Percentiles rank a stretch among this genome's conserved stretches.
These are phyloP conservation scores for Penicillium sp. DNA, from an alignment of 2,329 filamentous ascomycete genomes.

Conservation along the genomic window DNA sequence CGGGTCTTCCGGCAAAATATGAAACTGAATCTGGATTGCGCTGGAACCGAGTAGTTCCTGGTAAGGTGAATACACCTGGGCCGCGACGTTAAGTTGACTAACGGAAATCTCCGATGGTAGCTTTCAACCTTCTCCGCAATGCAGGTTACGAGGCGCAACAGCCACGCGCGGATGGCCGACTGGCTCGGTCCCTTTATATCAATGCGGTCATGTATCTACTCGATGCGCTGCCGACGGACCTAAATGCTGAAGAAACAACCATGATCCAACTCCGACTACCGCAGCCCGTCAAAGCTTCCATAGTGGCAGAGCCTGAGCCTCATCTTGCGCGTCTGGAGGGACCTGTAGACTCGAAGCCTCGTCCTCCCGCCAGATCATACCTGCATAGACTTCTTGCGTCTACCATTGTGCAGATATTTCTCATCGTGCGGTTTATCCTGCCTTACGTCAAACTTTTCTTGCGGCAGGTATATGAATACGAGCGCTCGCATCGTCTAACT, in stretches of 20 bases:
- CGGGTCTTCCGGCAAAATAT: constrained; percentile 20
- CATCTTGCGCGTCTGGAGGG: background rate
- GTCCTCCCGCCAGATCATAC: constrained; percentile 41
- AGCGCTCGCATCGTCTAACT: constrained; percentile 65
- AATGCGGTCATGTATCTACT: constrained; percentile 40
- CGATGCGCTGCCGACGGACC: constrained; percentile 33
- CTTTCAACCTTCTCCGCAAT: constrained; percentile 37
- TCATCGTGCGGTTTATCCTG: constrained; percentile 59
- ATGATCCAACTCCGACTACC: constrained; percentile 31
- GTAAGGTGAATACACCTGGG: constrained; percentile 17
- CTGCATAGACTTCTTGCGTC: constrained; percentile 60
- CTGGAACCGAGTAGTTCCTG: constrained; percentile 37
- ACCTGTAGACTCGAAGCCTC: background rate
- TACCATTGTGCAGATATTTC: constrained; percentile 57
- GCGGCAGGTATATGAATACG: constrained; percentile 57
- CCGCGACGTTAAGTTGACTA: background rate
- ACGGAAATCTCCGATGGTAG: constrained; percentile 17
- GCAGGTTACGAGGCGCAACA: constrained; percentile 37
- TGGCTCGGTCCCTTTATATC: constrained; percentile 36
- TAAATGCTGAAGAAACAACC: constrained; percentile 30
- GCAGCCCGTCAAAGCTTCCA: constrained; percentile 16
- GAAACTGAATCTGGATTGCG: constrained; percentile 33
- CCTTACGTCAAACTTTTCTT: constrained; percentile 60
- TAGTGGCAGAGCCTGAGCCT: constrained; percentile 7
- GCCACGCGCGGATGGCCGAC: constrained; percentile 28